These are phyloP conservation scores for Leccinum ochraceum DNA, from an alignment of 768 basidiomycete species.

Conservation along the genomic window DNA sequence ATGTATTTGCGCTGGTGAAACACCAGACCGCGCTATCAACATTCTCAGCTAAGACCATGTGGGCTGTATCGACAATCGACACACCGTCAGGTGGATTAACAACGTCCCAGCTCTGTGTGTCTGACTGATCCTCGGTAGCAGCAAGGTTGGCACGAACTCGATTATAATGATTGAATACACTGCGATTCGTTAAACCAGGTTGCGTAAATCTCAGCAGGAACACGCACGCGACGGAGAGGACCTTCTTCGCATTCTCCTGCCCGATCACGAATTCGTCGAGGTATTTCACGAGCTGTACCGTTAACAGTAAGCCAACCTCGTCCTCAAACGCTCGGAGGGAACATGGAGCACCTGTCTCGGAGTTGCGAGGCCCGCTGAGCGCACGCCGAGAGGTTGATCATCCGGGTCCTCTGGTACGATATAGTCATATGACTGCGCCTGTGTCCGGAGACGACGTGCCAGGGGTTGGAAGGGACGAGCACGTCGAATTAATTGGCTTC, in stretches of 20 bases:
- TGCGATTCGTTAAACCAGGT: slow-evolving; percentile 31
- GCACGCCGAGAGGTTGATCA: slow-evolving; percentile 31
- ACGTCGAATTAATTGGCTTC: slow-evolving; percentile 26
- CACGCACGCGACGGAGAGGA: slow-evolving; percentile 89
- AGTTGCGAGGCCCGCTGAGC: slow-evolving; percentile 57
- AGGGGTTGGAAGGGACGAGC: slow-evolving; percentile 30
- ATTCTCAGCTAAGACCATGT: not conserved
- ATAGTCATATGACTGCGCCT: slow-evolving; percentile 52
- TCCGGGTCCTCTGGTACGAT: slow-evolving; percentile 32
- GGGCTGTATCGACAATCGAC: slow-evolving; percentile 2
- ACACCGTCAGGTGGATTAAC: slow-evolving; percentile 30
- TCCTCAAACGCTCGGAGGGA: not conserved
- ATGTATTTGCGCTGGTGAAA: slow-evolving; percentile 60
- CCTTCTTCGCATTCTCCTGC: slow-evolving; percentile 91
- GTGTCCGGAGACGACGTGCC: slow-evolving; percentile 51
- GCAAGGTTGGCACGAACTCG: slow-evolving; percentile 75
- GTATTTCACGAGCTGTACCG: slow-evolving; percentile 71
- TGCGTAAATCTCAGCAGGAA: not conserved
- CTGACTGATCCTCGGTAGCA: slow-evolving; percentile 42
- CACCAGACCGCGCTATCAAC: slow-evolving; percentile 37
- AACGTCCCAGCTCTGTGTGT: slow-evolving; percentile 30
- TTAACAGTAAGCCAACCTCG: slow-evolving; percentile 12
- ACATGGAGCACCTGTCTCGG: slow-evolving; percentile 46
- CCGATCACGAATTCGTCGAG: slow-evolving; percentile 90
- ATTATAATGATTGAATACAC: slow-evolving; percentile 95